Conservation (phyloP, 768 basidiomycete species). For the Lepiota subincarnata region DNA sequence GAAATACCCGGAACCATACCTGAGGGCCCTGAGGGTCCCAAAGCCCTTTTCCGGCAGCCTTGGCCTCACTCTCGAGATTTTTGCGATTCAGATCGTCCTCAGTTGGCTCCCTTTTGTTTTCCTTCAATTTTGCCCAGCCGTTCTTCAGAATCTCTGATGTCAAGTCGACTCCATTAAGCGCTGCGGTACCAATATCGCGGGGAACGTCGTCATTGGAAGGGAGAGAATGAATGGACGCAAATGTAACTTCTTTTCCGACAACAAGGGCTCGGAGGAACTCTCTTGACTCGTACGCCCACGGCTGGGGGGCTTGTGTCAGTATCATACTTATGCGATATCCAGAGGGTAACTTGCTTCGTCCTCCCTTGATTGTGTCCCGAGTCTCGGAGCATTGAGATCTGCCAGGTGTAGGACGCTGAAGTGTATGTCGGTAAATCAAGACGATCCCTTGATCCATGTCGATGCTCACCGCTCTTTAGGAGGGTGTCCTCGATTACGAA, state of each 20-base stretch:
- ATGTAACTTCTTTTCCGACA: constrained; percentile 89
- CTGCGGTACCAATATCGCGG: constrained; percentile 76
- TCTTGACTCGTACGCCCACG: constrained; percentile 89
- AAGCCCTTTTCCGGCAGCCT: constrained; percentile 67
- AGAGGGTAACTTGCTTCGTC: constrained; percentile 64
- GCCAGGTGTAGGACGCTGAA: constrained; percentile 84
- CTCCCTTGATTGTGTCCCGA: constrained; percentile 78
- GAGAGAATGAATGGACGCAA: constrained; percentile 77
- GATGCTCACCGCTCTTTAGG: constrained; percentile 78
- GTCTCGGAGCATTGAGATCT: constrained; percentile 78
- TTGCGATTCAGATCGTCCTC: constrained; percentile 72
- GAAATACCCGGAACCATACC: constrained; percentile 30
- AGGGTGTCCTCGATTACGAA: constrained; percentile 80
- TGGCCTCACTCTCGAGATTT: constrained; percentile 76
- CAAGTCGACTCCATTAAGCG: constrained; percentile 70
- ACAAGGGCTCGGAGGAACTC: constrained; percentile 83
- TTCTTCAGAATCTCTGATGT: constrained; percentile 71
- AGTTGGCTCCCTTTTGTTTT: constrained; percentile 75
- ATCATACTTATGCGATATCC: not conserved
- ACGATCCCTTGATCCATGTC: not conserved
- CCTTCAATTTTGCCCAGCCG: constrained; percentile 95
- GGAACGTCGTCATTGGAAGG: constrained; percentile 70
- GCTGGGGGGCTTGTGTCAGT: constrained; percentile 36
- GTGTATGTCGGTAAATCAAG: constrained; percentile 4
- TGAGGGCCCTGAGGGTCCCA: constrained; percentile 84